These are phyloP conservation scores for Houttuynia cordata DNA, from an alignment of 164 flowering plant species.

Conservation along the genomic window DNA sequence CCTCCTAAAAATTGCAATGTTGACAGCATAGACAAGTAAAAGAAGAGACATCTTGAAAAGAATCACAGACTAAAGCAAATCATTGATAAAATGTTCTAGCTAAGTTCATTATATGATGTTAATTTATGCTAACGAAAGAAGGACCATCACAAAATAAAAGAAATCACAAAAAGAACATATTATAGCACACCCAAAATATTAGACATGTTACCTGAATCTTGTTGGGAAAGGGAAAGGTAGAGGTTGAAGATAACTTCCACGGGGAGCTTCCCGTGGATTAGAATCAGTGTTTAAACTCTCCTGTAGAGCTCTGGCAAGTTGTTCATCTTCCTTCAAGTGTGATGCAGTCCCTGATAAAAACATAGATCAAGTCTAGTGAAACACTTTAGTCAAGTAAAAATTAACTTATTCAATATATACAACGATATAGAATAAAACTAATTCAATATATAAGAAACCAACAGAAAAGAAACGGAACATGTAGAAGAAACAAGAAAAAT, in stretches of 20 bases:
- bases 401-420: no score
- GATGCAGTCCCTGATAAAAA: conserved; percentile 23
- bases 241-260: conserved; percentile 18
- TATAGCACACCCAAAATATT: neutral
- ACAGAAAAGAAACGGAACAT: neutral
- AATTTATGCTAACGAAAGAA: neutral
- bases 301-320: conserved; percentile 74
- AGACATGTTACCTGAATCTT: conserved; percentile 45
- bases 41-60: neutral
- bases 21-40: neutral
- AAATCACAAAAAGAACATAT: no score
- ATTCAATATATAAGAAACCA: neutral
- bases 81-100: no score
- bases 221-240: conserved; percentile 44
- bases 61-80: neutral
- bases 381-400: neutral
- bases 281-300: conserved; percentile 64
- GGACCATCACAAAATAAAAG: no score
- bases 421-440: neutral
- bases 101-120: no score
- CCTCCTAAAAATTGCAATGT: conserved; percentile 20
- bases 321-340: conserved; percentile 76
- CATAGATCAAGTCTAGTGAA: neutral
- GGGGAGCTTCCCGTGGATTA: conserved; percentile 27
- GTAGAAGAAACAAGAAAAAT: neutral